Percentiles rank a stretch among this genome's conserved stretches.
Conservation (phyloP, 2,329 filamentous ascomycete genomes). For the Aspergillus ochraceus region DNA sequence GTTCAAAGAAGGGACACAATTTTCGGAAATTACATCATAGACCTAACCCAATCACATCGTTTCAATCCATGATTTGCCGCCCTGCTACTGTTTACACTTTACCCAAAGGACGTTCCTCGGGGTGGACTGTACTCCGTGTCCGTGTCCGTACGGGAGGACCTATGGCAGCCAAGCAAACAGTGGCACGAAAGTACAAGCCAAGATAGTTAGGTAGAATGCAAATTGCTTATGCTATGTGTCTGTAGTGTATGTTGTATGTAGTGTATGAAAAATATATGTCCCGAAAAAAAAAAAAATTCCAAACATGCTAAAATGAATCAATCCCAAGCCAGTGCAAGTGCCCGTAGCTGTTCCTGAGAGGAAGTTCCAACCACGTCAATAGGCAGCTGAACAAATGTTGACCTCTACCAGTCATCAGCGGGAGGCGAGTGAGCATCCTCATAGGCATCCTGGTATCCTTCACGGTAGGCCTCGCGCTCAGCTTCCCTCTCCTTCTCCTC, state of each 20-base stretch:
- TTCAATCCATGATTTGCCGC: too few species aligned
- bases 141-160: too few species aligned
- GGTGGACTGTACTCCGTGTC: too few species aligned
- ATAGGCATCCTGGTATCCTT: not conserved
- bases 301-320: not conserved
- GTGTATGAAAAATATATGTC: not conserved
- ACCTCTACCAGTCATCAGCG: not conserved
- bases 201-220: too few species aligned
- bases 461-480: not conserved
- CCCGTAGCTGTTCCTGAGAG: too few species aligned
- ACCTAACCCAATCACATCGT: not conserved
- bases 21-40: not conserved
- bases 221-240: too few species aligned
- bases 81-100: not conserved
- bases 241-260: not conserved
- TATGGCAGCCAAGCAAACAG: too few species aligned
- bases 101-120: not conserved
- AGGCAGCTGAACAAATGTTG: not conserved
- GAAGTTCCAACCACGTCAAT: too few species aligned
- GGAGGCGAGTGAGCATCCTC: not conserved
- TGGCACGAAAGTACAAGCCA: too few species aligned
- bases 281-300: not conserved
- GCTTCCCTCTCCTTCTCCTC: constrained; percentile 3
- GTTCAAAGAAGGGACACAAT: too few species aligned
- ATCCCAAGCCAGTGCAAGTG: not conserved